Evolutionary conservation across 345 rosid species (phyloP).

Genomic region (Eucalyptus urophylla): DNA sequence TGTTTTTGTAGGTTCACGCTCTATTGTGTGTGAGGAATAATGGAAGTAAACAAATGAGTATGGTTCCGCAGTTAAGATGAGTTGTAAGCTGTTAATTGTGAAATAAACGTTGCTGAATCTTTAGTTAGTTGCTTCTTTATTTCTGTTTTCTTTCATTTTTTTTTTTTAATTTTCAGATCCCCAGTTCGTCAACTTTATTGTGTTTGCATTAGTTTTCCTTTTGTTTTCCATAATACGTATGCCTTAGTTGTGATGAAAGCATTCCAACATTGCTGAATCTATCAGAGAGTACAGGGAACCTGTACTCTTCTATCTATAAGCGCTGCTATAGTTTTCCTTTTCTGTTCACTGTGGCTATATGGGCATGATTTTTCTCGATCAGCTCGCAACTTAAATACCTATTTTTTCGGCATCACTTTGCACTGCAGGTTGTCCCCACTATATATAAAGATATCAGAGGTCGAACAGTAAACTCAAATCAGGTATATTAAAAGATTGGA

Average conservation of each 20-base stretch:
- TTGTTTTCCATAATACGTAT: neutral
- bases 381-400: neutral
- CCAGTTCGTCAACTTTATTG: neutral
- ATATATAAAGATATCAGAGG: conserved; percentile 60
- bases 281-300: neutral
- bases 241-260: neutral
- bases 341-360: neutral
- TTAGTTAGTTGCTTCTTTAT: neutral
- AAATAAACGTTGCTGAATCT: neutral
- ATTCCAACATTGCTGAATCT: neutral
- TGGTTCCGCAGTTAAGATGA: neutral
- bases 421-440: conserved; percentile 80
- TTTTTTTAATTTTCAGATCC: neutral
- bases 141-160: neutral
- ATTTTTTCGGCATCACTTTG: neutral
- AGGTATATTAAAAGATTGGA: conserved; percentile 19
- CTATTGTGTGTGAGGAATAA: neutral
- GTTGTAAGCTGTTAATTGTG: neutral
- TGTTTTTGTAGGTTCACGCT: neutral
- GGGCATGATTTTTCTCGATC: neutral
- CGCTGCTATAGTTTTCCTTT: neutral
- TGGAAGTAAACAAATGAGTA: neutral
- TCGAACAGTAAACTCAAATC: conserved; percentile 57
- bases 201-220: neutral
- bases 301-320: neutral